Evolutionary conservation across 345 rosid genomes (phyloP).

Genomic region (Eutrema heterophyllum): DNA sequence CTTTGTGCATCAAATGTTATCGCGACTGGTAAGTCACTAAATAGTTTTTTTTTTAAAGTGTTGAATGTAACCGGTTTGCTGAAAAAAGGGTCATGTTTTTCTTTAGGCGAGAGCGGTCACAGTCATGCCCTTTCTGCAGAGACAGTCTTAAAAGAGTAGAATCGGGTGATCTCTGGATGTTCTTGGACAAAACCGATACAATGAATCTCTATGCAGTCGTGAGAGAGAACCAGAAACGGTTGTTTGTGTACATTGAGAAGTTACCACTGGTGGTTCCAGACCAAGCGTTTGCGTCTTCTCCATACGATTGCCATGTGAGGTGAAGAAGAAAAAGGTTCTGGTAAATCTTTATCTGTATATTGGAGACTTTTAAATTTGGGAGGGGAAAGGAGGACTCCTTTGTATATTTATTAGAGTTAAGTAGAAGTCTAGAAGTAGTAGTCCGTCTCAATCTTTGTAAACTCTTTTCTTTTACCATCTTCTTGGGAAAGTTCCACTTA

Average conservation of each 20-base stretch:
- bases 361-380: neutral
- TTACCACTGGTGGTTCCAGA: conserved; percentile 63
- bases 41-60: neutral
- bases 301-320: conserved; percentile 44
- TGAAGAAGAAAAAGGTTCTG: conserved; percentile 26
- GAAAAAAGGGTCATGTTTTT: neutral
- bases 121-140: conserved; percentile 81
- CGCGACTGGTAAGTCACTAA: conserved; percentile 49
- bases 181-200: conserved; percentile 41
- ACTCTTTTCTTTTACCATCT: neutral
- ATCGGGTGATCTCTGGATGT: conserved; percentile 69
- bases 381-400: neutral
- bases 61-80: neutral
- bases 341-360: conserved; percentile 11
- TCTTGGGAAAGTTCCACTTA: neutral
- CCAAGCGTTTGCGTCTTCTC: conserved; percentile 33
- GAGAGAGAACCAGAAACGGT: conserved; percentile 49
- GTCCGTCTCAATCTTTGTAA: neutral
- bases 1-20: conserved; percentile 65
- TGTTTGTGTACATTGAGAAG: conserved; percentile 62
- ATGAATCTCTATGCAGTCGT: conserved; percentile 37
- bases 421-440: neutral
- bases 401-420: conserved; percentile 25
- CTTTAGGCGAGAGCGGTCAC: conserved; percentile 59
- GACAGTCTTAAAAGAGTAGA: conserved; percentile 55